These are phyloP conservation scores for Alternaria hordeiaustralica DNA, from an alignment of 2,329 filamentous ascomycete genomes.

Conservation along the genomic window DNA sequence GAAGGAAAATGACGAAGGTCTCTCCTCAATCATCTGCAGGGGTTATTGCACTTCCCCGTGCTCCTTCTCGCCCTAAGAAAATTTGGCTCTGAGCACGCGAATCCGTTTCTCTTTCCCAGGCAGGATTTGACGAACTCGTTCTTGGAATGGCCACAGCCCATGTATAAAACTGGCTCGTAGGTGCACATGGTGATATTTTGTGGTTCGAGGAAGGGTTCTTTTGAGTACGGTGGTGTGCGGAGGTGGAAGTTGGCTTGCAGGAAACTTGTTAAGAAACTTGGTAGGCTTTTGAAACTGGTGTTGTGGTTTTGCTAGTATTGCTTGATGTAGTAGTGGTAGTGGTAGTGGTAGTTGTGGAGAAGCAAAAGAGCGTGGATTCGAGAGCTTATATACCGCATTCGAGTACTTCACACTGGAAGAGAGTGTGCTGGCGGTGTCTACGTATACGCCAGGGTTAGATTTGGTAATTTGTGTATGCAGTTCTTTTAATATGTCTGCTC, in stretches of 20 bases:
- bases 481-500: neutral
- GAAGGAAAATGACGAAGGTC: neutral
- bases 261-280: rapidly evolving
- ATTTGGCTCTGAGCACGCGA: neutral
- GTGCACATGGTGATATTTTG: neutral
- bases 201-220: neutral
- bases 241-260: neutral
- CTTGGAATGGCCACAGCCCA: neutral
- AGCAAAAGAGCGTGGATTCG: neutral
- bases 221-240: neutral
- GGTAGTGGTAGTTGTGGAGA: neutral
- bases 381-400: neutral
- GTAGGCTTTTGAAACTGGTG: neutral
- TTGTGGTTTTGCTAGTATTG: neutral
- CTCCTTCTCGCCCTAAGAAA: neutral
- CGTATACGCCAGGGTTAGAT: neutral
- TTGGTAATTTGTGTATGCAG: too few species aligned
- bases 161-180: neutral
- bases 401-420: neutral
- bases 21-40: neutral
- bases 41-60: neutral
- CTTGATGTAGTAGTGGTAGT: neutral
- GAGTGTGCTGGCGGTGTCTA: neutral
- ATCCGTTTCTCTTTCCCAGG: neutral
- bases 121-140: neutral